These are phyloP conservation scores for Fennellomyces sp. DNA, from an alignment of 371 early-diverging fungal species.

Conservation along the genomic window DNA sequence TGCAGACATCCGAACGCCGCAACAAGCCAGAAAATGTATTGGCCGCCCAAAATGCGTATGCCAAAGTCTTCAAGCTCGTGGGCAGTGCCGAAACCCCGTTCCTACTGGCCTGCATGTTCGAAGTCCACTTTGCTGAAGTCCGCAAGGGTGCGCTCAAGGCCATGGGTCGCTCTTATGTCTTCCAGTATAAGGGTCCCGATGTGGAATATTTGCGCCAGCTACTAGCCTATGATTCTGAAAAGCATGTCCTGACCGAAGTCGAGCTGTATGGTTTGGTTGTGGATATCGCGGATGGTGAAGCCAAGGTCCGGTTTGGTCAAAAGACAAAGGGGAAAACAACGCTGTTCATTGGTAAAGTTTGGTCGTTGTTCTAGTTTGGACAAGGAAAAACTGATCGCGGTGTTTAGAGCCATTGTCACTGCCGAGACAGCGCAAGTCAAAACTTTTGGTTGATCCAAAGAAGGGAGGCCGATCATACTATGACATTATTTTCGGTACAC, in stretches of 20 bases:
- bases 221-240: conserved; percentile 32
- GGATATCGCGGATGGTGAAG: conserved; percentile 18
- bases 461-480: conserved; percentile 22
- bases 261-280: conserved; percentile 33
- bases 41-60: conserved; percentile 67
- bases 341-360: conserved; percentile 39
- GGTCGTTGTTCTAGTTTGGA: conserved; percentile 1
- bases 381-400: too few species aligned
- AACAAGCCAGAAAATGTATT: conserved; percentile 52
- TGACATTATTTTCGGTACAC: conserved; percentile 29
- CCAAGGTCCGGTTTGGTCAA: conserved; percentile 34
- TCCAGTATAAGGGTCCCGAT: conserved; percentile 45
- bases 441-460: conserved; percentile 40
- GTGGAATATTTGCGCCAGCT: conserved; percentile 32
- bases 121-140: conserved; percentile 73
- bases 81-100: conserved; percentile 62
- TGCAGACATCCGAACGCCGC: conserved; percentile 39
- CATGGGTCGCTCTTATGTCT: conserved; percentile 67
- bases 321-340: conserved; percentile 21
- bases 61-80: conserved; percentile 70
- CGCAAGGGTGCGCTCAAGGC: conserved; percentile 77
- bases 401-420: conserved; percentile 46
- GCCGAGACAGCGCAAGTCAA: conserved; percentile 26
- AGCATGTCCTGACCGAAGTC: conserved; percentile 35
- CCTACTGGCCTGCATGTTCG: conserved; percentile 77